phyloP scores from a whole-genome alignment of 768 basidiomycete genomes.

The Calocybe gangraenosa region DNA sequence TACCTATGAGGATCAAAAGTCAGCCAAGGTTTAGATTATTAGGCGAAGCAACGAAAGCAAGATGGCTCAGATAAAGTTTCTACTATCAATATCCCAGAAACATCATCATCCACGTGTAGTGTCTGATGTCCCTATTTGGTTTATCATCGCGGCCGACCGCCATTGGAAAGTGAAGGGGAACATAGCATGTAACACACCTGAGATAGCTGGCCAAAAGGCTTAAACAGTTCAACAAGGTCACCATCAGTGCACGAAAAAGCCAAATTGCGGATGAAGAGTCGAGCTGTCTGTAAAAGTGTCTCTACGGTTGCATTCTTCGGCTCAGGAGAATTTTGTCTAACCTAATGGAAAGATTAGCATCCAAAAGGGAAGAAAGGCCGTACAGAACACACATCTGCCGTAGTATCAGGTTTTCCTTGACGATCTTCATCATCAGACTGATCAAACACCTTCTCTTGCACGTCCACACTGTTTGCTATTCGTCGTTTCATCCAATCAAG shows the following conservation, averaged over 20 bases:
- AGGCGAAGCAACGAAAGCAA: conserved; percentile 2
- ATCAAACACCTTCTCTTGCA: conserved; percentile 48
- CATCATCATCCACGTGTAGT: conserved; percentile 32
- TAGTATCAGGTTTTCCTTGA: neutral
- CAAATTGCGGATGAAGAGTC: conserved; percentile 94
- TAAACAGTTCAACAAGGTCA: conserved; percentile 65
- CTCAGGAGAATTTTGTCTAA: conserved; percentile 6
- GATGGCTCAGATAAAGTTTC: conserved; percentile 40
- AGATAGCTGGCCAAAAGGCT: conserved; percentile 62
- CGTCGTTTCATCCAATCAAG: conserved; percentile 71
- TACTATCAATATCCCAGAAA: conserved; percentile 49
- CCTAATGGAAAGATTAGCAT: conserved; percentile 9
- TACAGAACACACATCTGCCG: conserved; percentile 1
- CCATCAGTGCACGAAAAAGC: conserved; percentile 75
- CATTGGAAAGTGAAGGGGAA: conserved; percentile 8
- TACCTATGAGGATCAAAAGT: conserved; percentile 30
- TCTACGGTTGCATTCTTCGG: conserved; percentile 36
- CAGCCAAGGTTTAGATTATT: conserved; percentile 1
- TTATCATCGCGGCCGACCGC: conserved; percentile 36
- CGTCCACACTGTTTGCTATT: conserved; percentile 47
- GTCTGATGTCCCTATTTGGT: conserved; percentile 58
- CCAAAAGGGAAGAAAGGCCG: neutral
- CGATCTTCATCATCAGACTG: conserved; percentile 58
- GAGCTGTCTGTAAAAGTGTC: conserved; percentile 67
- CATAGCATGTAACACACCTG: conserved; percentile 52